Base-by-base conservation (phyloP, 306 rosid genomes). In the Vigna trinervia region DNA sequence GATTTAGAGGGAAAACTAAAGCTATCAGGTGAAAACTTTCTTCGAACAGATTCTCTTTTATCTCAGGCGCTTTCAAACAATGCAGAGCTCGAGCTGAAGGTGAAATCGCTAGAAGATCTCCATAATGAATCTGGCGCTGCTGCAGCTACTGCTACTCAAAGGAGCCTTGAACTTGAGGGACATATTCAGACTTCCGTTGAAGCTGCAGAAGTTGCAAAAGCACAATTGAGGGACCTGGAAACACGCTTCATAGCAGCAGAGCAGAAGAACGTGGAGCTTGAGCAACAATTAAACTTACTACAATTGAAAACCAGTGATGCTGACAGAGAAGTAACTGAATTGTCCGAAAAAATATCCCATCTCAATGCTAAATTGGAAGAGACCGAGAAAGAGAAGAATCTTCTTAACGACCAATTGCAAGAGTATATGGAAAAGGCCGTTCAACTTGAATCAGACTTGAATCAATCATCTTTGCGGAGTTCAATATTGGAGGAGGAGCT, bases 231-330 rank as follows among this genome's bases (percentile, higher is more conserved):
- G 84, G 97, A 88, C 76, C 75, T 89, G 11, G 96, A 94, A 80
- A 58, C 87, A 3, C 90, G 85, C 34, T 87, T 86, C 80, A 78
- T 84, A 70, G 87, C 82, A 19, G 88, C 78, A 4, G 96, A 92
- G 73, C 85, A 92, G 74, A 90, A 69, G 91, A 90, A 84, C 69
- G 81, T 84, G 71, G 95, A 89, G 87, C 98, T 95, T 78, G 97
- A 92, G 85, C 96, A 92, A 69, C 82, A 92, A 60, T 22, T 90
- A 56, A 92, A 82, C 75, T 71, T 71, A 78, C 83, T 83, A 39
- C 88, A 87, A 74, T 80, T 88, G 75, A 92, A 90, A 81, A 78
- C 74, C 86, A 75, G 50, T 68, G 90, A 85, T 73, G 84, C 95
- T 19, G 90, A 92, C 82, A 87, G 82, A 82, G 95, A 85, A 74